These are phyloP conservation scores for Rhodotorula sp. DNA, from an alignment of 1,284 basidiomycete genomes.

Conservation along the genomic window DNA sequence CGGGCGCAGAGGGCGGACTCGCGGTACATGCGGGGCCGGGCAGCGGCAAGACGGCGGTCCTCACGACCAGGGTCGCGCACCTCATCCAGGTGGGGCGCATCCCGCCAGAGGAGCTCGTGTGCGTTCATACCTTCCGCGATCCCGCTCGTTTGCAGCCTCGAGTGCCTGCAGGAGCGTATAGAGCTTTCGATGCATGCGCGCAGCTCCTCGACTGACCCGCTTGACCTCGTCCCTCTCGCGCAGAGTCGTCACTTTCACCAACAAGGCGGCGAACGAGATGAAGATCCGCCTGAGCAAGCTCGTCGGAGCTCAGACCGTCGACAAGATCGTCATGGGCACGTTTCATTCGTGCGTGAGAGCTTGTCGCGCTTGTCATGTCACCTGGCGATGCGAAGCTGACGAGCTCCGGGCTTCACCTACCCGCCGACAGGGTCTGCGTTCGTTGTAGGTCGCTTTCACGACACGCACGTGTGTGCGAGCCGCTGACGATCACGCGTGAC, in stretches of 20 bases:
- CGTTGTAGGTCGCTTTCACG: neutral
- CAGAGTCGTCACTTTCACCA: constrained; percentile 52
- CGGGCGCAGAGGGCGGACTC: constrained; percentile 60
- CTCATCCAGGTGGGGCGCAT: constrained; percentile 58
- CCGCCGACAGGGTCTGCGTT: constrained; percentile 2
- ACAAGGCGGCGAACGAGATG: constrained; percentile 81
- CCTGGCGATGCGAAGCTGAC: neutral
- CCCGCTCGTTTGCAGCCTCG: no score
- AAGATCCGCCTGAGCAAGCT: constrained; percentile 67
- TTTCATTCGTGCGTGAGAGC: constrained; percentile 36
- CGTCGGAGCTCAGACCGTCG: constrained; percentile 66
- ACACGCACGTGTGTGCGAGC: no score
- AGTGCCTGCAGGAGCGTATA: neutral
- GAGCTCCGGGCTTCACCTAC: neutral
- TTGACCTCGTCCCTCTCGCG: neutral
- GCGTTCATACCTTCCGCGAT: neutral
- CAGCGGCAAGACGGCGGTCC: constrained; percentile 60
- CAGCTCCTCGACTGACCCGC: neutral
- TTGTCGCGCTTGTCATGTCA: neutral
- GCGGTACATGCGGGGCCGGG: constrained; percentile 79
- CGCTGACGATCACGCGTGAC: neutral
- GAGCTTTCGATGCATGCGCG: no score
- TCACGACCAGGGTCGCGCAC: constrained; percentile 76
- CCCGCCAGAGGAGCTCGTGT: constrained; percentile 42
- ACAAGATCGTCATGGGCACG: constrained; percentile 60